Percentiles rank a stretch among this genome's conserved stretches.
phyloP scores from a whole-genome alignment of 768 basidiomycete species.

The Tylopilus cervinicoccineus region DNA sequence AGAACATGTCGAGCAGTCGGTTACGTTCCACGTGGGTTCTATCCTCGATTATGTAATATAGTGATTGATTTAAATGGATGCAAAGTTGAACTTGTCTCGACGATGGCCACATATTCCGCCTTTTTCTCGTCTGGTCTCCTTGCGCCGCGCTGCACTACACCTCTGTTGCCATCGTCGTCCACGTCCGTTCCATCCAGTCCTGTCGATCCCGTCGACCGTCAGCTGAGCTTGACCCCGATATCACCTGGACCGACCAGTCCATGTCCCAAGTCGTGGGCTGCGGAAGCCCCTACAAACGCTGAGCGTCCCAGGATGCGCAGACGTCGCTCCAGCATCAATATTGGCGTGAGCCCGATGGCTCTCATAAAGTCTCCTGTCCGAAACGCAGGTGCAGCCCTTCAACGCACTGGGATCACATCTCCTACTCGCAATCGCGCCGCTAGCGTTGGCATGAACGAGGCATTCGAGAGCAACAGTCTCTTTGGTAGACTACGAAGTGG shows the following conservation, averaged over 20 bases:
- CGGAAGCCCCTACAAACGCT: conserved; percentile 12
- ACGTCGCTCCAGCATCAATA: conserved; percentile 60
- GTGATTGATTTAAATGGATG: conserved; percentile 6
- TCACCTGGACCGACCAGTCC: conserved; percentile 24
- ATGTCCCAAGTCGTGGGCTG: conserved; percentile 23
- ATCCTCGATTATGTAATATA: conserved; percentile 18
- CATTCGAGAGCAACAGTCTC: conserved; percentile 38
- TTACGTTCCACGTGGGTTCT: conserved; percentile 10
- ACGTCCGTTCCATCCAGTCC: conserved; percentile 15
- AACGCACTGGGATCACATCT: conserved; percentile 38
- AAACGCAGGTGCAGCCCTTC: conserved; percentile 48
- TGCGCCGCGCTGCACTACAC: conserved; percentile 38
- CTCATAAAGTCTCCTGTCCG: conserved; percentile 56
- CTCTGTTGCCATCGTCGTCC: conserved; percentile 25
- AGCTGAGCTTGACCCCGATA: conserved; percentile 37
- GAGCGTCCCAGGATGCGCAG: conserved; percentile 48
- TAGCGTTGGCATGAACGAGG: conserved; percentile 37
- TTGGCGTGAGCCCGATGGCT: conserved; percentile 50
- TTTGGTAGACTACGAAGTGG: conserved; percentile 56
- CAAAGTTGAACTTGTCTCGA: conserved; percentile 20
- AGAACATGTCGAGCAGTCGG: conserved; percentile 48
- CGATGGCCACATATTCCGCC: conserved; percentile 51
- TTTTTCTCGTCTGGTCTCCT: conserved; percentile 72
- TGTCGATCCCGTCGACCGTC: conserved; percentile 34
- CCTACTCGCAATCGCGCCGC: conserved; percentile 43